Conservation (phyloP, 352 stramenopile genomes). For the Phytopythium boreale region DNA sequence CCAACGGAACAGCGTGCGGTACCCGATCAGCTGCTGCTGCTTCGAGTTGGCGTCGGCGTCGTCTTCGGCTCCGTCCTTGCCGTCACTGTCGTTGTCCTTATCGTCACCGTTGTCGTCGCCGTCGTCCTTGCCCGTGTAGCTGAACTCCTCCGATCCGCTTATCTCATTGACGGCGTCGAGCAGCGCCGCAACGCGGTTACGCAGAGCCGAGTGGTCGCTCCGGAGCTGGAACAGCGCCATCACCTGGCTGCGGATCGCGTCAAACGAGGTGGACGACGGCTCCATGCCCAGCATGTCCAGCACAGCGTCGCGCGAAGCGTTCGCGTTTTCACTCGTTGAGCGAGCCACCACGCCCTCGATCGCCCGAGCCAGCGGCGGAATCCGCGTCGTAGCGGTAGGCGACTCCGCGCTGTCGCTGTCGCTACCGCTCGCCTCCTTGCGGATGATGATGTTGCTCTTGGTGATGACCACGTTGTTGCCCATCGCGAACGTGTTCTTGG, state of each 20-base stretch:
- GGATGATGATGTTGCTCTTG: constrained; percentile 11
- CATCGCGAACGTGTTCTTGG: constrained; percentile 7
- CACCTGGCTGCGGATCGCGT: not conserved
- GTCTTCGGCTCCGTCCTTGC: not conserved
- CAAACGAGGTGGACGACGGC: not conserved
- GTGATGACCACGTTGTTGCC: constrained; percentile 9
- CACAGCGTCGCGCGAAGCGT: not conserved
- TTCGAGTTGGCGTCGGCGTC: not conserved
- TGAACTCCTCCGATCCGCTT: not conserved
- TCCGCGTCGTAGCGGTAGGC: not conserved
- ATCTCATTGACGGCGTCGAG: not conserved
- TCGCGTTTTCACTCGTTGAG: not conserved
- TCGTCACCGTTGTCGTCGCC: not conserved
- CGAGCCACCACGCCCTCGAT: not conserved
- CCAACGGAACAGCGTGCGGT: constrained; percentile 9
- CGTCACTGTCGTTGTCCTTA: not conserved
- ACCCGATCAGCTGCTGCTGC: not conserved
- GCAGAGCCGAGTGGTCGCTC: not conserved
- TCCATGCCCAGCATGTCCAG: not conserved
- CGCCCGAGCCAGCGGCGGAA: not conserved
- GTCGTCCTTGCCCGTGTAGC: not conserved
- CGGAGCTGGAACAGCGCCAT: not conserved
- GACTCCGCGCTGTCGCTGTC: not conserved
- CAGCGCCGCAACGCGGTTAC: not conserved
- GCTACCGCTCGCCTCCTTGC: not conserved